Percentiles rank a stretch among this genome's conserved stretches.
Evolutionary conservation across 2,329 filamentous ascomycete species (phyloP).

Genomic region (Cercospora sojina): DNA sequence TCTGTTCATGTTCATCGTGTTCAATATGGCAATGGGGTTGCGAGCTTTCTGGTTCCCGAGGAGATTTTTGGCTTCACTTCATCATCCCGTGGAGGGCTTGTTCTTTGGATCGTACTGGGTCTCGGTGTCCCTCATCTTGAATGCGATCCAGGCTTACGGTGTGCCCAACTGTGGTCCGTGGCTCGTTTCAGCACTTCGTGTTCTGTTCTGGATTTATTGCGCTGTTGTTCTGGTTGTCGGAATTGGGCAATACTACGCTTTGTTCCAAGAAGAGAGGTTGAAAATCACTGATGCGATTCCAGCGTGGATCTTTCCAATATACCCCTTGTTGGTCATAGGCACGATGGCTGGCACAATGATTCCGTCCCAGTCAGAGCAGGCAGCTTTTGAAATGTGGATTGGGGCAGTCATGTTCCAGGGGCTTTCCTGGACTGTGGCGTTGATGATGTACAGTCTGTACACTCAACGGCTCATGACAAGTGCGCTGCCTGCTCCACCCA

Average conservation of each 20-base stretch:
- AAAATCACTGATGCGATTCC: background rate
- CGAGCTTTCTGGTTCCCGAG: slow-evolving; percentile 63
- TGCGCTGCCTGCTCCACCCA: slow-evolving; percentile 44
- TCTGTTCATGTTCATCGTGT: slow-evolving; percentile 60
- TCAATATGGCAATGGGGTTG: slow-evolving; percentile 55
- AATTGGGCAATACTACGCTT: background rate
- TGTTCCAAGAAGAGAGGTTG: background rate
- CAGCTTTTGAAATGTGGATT: slow-evolving; percentile 44
- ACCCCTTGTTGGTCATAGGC: background rate
- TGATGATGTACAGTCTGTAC: slow-evolving; percentile 48
- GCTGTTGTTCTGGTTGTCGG: background rate
- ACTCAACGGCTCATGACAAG: slow-evolving; percentile 45
- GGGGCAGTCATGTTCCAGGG: slow-evolving; percentile 48
- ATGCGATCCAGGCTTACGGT: slow-evolving; percentile 47
- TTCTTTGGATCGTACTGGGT: slow-evolving; percentile 74
- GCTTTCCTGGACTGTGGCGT: slow-evolving; percentile 47
- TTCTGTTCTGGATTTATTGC: background rate
- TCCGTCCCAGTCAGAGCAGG: slow-evolving; percentile 42
- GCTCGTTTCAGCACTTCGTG: background rate
- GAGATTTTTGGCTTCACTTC: slow-evolving; percentile 58
- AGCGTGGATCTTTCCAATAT: background rate
- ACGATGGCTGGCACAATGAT: slow-evolving; percentile 3
- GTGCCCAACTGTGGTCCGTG: background rate
- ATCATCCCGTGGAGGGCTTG: slow-evolving; percentile 67
- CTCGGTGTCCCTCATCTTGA: slow-evolving; percentile 65